Base-by-base conservation (phyloP, 2,329 filamentous ascomycete genomes). In the Ceratocystiopsis sp. region DNA sequence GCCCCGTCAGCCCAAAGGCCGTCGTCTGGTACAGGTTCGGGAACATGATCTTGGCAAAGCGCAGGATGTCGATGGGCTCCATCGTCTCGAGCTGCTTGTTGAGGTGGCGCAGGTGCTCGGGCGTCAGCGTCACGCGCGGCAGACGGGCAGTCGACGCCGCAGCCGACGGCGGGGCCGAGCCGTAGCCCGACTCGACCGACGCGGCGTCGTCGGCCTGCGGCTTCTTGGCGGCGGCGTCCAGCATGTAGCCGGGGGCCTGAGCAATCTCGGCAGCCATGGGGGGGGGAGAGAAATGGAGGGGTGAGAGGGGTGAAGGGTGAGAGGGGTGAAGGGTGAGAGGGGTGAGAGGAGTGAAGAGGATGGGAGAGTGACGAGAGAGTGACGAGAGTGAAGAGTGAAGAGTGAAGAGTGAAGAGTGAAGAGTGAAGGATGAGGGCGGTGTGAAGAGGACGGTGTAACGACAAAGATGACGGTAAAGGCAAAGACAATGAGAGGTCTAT, bases 41-140 rank as follows among this genome's bases (percentile, higher is more conserved):
- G 54, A 98, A 80, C 53, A 89, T 81, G 53, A 83, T 79, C 58
- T 89, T 82, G 69, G 80, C 85, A 82, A 93, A 95, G 64, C 78
- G 80, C 48, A 98, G 74, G 54, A 96, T 81, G 51, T 95, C 89
- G 71, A 89, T 71, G 48, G 91, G 84, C 57, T 87, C 77, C 61
- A 96, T 82, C 57, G 79, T 74, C 61, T 91, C 83, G 53, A 98
- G 68, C 62, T 93, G 85, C 50, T 77, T 65, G 69, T 98, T 98
- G 59, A 98, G 72, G 62, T 89, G 89, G 55, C 84, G 80, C 52
- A 96, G 69, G 61, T 98, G 89, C 49, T 80, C 74, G 59, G 81
- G 81, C 51, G 84, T 89, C 67, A 98, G 85, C 61, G 80, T 77
- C 54, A 96, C 71, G 47, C 84, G 75, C 14, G 87, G 82, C 17